Percentiles rank a stretch among this genome's conserved stretches.
These are phyloP conservation scores for Candida berthetii DNA, from an alignment of 805 yeast genomes.

Conservation along the genomic window DNA sequence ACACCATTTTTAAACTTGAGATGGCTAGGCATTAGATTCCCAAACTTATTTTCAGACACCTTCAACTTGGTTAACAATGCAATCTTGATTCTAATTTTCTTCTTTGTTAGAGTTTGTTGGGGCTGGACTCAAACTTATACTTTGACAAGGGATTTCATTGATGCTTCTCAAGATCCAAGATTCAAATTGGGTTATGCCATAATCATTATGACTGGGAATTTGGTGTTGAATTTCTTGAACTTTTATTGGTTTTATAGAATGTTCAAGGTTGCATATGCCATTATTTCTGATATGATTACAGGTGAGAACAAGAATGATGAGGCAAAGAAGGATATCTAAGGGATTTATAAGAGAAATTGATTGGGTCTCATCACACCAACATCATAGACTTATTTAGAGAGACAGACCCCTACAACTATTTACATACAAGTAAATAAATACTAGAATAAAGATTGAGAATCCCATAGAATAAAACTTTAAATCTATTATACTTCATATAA, in stretches of 20 bases:
- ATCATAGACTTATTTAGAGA: too few relatives aligned
- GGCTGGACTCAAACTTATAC: slow-evolving; percentile 62
- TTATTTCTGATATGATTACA: slow-evolving; percentile 22
- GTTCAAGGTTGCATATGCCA: slow-evolving; percentile 54
- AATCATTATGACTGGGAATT: slow-evolving; percentile 35
- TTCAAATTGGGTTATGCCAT: slow-evolving; percentile 35
- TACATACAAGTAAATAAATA: too few relatives aligned
- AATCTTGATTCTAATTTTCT: slow-evolving; percentile 55
- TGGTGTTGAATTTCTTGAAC: slow-evolving; percentile 55
- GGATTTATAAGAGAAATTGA: too few relatives aligned
- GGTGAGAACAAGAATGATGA: slow-evolving; percentile 18
- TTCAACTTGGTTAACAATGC: slow-evolving; percentile 59
- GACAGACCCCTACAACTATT: too few relatives aligned
- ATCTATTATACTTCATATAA: too few relatives aligned
- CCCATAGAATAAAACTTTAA: too few relatives aligned
- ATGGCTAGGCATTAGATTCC: slow-evolving; percentile 75
- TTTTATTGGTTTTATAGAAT: slow-evolving; percentile 77
- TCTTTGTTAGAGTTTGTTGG: slow-evolving; percentile 65
- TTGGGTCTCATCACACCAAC: too few relatives aligned
- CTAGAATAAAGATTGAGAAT: too few relatives aligned
- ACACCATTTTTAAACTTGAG: slow-evolving; percentile 84
- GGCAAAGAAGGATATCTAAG: slow-evolving; percentile 17
- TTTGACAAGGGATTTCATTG: slow-evolving; percentile 38
- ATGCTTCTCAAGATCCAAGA: slow-evolving; percentile 28
- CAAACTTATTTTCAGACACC: slow-evolving; percentile 48